These are phyloP conservation scores for Excoecaria agallocha DNA, from an alignment of 345 rosid genomes.

Conservation along the genomic window DNA sequence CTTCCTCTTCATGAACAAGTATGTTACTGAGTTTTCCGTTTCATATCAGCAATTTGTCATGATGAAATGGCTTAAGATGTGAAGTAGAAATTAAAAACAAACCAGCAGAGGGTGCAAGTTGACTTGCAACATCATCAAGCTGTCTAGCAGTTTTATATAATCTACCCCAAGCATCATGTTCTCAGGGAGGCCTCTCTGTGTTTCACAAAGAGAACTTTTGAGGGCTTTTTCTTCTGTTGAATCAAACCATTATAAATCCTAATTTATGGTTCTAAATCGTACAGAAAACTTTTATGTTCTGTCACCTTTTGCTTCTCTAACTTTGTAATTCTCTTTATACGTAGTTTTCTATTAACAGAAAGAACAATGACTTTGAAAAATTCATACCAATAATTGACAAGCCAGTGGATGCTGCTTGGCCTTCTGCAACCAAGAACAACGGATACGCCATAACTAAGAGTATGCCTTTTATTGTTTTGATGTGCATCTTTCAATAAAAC, in stretches of 20 bases:
- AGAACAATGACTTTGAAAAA: conserved; percentile 25
- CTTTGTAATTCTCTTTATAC: neutral
- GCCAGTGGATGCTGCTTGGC: conserved; percentile 42
- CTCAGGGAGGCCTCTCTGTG: too few species aligned
- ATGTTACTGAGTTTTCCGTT: conserved; percentile 14
- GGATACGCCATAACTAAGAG: conserved; percentile 21
- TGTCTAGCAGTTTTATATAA: neutral
- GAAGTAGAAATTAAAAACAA: too few species aligned
- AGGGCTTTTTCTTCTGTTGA: too few species aligned
- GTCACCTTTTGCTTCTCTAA: neutral
- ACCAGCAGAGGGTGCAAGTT: too few species aligned
- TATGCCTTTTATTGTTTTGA: neutral
- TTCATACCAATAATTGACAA: conserved; percentile 48
- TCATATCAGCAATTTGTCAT: too few species aligned
- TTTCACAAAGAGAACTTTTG: too few species aligned
- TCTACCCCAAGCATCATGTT: too few species aligned
- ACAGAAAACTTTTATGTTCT: neutral
- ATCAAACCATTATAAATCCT: too few species aligned
- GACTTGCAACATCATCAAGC: neutral
- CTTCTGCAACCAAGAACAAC: conserved; percentile 18
- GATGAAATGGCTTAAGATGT: neutral
- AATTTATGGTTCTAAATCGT: neutral
- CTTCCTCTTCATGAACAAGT: conserved; percentile 27
- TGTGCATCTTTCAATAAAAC: neutral
- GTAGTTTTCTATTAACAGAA: conserved; percentile 24